These are phyloP conservation scores for Ulvella scutata DNA, from an alignment of 139 green algal species.

Conservation along the genomic window DNA sequence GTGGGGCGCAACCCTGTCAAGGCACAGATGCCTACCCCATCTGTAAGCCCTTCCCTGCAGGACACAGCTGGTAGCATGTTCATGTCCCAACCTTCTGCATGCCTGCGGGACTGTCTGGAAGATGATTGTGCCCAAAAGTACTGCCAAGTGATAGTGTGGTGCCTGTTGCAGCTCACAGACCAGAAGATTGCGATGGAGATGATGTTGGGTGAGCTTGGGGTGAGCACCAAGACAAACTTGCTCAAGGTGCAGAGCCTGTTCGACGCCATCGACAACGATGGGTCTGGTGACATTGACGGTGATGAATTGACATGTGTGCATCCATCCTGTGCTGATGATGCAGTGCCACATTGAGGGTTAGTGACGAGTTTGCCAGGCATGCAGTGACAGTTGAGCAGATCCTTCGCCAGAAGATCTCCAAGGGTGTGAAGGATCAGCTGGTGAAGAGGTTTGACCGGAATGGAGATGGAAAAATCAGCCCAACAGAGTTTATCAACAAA, in stretches of 20 bases:
- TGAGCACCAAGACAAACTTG: constrained; percentile 1
- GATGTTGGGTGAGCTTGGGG: neutral
- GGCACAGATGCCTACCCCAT: neutral
- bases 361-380: too few species aligned
- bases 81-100: too few species aligned
- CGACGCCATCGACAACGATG: neutral
- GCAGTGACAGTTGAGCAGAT: constrained; percentile 2
- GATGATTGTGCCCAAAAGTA: too few species aligned
- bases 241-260: neutral
- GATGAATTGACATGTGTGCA: neutral
- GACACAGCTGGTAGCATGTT: too few species aligned
- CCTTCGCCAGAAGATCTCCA: constrained; percentile 4
- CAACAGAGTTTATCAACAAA: neutral
- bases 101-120: too few species aligned
- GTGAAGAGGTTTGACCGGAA: neutral
- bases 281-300: neutral
- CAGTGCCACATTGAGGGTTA: too few species aligned
- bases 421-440: neutral
- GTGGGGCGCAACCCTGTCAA: neutral
- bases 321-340: too few species aligned
- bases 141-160: neutral
- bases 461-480: neutral
- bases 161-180: neutral
- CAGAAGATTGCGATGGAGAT: constrained; percentile 2
- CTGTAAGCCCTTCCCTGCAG: neutral